phyloP scores from a whole-genome alignment of 2,329 filamentous ascomycete genomes.

The Chrysosporium queenslandicum region DNA sequence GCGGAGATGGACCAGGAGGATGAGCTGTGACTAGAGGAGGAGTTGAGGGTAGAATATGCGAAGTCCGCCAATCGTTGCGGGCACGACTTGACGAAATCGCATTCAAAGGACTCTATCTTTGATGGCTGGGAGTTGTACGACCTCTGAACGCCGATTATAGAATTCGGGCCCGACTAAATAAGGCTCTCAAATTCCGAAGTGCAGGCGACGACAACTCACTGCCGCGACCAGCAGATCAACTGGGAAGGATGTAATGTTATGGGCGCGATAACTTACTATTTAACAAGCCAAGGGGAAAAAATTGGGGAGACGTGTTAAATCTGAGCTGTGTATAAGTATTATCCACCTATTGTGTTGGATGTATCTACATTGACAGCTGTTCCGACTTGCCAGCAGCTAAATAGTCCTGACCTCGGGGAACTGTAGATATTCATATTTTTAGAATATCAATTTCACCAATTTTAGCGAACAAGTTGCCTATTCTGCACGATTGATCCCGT shows the following conservation, averaged over 20 bases:
- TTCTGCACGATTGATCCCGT: no score
- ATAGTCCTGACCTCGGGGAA: background rate
- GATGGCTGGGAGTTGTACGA: conserved; percentile 61
- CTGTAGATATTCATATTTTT: conserved; percentile 7
- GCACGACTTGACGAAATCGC: background rate
- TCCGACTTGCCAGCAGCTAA: background rate
- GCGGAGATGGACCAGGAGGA: conserved; percentile 86
- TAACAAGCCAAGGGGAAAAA: background rate
- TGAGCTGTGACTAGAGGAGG: conserved; percentile 67
- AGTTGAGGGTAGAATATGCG: conserved; percentile 52
- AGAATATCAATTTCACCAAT: conserved; percentile 3
- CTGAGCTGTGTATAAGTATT: conserved; percentile 8
- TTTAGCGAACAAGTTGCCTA: no score
- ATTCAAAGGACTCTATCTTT: conserved; percentile 22
- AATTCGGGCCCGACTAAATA: background rate
- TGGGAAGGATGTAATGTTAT: background rate
- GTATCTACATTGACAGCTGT: background rate
- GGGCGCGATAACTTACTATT: conserved; percentile 3
- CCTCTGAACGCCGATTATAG: conserved; percentile 32
- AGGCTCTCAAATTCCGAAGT: background rate
- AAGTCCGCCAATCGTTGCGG: background rate
- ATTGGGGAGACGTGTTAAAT: background rate
- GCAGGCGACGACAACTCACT: background rate
- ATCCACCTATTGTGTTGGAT: conserved; percentile 1
- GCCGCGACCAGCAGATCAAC: background rate